Conservation (phyloP, 257 asterid species). For the Oldenlandia corymbosa region DNA sequence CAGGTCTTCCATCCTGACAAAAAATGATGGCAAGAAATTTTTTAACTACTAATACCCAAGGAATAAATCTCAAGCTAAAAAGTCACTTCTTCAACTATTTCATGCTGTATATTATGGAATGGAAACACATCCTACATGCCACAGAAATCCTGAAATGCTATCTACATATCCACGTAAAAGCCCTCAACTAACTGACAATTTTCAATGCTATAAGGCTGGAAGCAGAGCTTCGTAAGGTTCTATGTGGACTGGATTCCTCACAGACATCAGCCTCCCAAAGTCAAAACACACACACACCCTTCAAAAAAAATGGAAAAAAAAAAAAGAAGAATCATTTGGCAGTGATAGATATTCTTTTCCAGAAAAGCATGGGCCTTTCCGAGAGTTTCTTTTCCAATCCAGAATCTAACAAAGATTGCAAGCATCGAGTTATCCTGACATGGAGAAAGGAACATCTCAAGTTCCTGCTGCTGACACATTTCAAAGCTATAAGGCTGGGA, state of each 20-base stretch:
- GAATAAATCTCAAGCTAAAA: not conserved
- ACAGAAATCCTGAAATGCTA: not conserved
- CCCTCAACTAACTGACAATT: not conserved
- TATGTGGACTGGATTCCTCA: no score
- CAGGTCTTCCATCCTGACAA: constrained; percentile 86
- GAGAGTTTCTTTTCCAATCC: not conserved
- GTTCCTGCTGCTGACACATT: not conserved
- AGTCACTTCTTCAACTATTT: not conserved
- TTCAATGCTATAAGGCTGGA: no score
- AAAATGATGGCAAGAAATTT: constrained; percentile 4
- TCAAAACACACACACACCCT: no score
- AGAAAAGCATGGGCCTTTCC: not conserved
- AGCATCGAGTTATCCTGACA: not conserved
- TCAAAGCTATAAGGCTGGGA: no score
- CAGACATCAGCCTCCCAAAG: no score
- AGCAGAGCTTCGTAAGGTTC: not conserved
- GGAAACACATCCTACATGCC: not conserved
- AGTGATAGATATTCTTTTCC: no score
- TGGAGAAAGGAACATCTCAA: not conserved
- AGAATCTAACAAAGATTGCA: not conserved
- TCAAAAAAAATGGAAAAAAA: no score
- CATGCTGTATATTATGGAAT: not conserved
- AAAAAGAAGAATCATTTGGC: no score
- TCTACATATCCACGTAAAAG: not conserved
- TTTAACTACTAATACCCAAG: not conserved